These are phyloP conservation scores for Madurella fahalii DNA, from an alignment of 2,329 filamentous ascomycete species.

Conservation along the genomic window DNA sequence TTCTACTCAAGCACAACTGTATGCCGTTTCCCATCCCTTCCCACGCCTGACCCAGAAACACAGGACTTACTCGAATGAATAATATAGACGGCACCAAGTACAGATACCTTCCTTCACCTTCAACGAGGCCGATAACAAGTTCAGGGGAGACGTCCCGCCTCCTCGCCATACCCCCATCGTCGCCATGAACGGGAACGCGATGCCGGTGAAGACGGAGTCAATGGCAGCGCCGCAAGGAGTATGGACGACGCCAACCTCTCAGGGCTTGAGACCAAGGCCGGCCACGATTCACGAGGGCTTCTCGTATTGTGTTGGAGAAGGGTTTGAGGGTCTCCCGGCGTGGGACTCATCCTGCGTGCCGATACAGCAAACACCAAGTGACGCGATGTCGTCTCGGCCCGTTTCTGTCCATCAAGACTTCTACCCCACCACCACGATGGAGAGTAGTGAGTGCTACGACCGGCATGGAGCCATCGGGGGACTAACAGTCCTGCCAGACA, in stretches of 20 bases:
- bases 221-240: constrained; percentile 43
- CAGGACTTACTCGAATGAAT: constrained; percentile 35
- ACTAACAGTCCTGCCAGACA: constrained; percentile 32
- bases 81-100: constrained; percentile 44
- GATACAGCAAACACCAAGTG: constrained; percentile 47
- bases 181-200: constrained; percentile 50
- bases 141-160: constrained; percentile 41
- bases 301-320: constrained; percentile 54
- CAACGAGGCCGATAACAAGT: constrained; percentile 44
- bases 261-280: constrained; percentile 49
- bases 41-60: constrained; percentile 18
- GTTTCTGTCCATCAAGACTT: constrained; percentile 57
- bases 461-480: constrained; percentile 5
- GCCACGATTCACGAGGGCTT: constrained; percentile 60
- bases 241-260: constrained; percentile 54
- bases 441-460: constrained; percentile 42
- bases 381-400: constrained; percentile 49
- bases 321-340: constrained; percentile 48
- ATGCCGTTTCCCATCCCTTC: constrained; percentile 34
- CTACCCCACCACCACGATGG: constrained; percentile 48
- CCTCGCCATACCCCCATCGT: constrained; percentile 41
- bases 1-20: constrained; percentile 50
- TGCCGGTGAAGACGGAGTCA: constrained; percentile 45
- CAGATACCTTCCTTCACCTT: constrained; percentile 49
- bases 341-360: constrained; percentile 56